Conservation (phyloP, 2,329 filamentous ascomycete genomes). For the Nemania sp. region DNA sequence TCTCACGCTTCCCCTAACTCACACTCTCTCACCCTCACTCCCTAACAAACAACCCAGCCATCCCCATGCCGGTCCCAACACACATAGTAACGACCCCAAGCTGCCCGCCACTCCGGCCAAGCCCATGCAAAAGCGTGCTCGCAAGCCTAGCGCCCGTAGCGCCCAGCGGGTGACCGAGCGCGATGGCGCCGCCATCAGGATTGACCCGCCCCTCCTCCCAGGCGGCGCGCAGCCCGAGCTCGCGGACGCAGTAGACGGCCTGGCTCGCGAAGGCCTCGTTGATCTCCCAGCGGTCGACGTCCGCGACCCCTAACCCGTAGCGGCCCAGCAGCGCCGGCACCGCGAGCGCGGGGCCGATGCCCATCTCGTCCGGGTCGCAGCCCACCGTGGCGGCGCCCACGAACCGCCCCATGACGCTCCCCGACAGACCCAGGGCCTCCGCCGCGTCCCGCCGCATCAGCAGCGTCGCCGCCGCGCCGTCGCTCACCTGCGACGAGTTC, state of each 20-base stretch:
- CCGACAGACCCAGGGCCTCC: slow-evolving; percentile 69
- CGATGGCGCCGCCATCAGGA: slow-evolving; percentile 90
- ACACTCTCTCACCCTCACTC: slow-evolving; percentile 51
- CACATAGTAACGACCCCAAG: slow-evolving; percentile 93
- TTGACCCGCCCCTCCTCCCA: slow-evolving; percentile 76
- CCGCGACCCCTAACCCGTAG: slow-evolving; percentile 66
- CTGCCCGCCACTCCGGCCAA: slow-evolving; percentile 70
- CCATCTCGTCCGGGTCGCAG: slow-evolving; percentile 91
- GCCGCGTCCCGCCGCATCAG: slow-evolving; percentile 86
- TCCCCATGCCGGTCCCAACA: slow-evolving; percentile 80
- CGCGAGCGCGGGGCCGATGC: slow-evolving; percentile 82
- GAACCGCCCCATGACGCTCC: slow-evolving; percentile 79
- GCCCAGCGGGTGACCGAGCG: slow-evolving; percentile 88
- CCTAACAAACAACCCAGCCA: slow-evolving; percentile 69
- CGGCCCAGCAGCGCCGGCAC: slow-evolving; percentile 80
- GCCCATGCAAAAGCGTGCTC: slow-evolving; percentile 69
- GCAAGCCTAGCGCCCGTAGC: slow-evolving; percentile 85
- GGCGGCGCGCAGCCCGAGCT: slow-evolving; percentile 66
- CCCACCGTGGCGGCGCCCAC: slow-evolving; percentile 76
- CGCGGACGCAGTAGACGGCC: slow-evolving; percentile 71
- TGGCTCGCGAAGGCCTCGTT: slow-evolving; percentile 81
- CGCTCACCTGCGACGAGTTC: slow-evolving; percentile 83
- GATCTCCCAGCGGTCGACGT: slow-evolving; percentile 89
- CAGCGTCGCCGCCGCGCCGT: slow-evolving; percentile 82
- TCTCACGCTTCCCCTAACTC: too few relatives aligned